Conservation (phyloP, 768 basidiomycete species). For the Botryobasidium botryosum region DNA sequence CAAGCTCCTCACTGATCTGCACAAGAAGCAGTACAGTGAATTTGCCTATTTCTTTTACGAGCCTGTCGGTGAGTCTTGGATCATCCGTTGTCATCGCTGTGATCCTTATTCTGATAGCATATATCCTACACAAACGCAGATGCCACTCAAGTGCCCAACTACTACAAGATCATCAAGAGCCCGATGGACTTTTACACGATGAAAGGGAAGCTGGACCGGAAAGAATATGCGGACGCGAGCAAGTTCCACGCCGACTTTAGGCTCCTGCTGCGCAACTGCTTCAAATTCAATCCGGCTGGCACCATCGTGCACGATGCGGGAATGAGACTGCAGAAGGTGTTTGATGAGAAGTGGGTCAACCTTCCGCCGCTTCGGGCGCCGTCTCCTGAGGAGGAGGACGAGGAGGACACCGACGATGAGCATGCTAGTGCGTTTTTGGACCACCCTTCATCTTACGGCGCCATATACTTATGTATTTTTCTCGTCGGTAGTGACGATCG, state of each 20-base stretch:
- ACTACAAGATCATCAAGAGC: constrained; percentile 75
- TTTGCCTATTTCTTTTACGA: constrained; percentile 78
- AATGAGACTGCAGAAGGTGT: constrained; percentile 64
- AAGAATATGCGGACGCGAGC: constrained; percentile 58
- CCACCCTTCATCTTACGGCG: too few species aligned
- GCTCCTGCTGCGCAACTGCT: constrained; percentile 89
- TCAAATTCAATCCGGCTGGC: constrained; percentile 76
- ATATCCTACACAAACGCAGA: too few species aligned
- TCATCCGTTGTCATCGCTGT: too few species aligned
- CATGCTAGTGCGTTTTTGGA: background rate
- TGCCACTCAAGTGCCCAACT: constrained; percentile 63
- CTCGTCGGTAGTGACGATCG: too few species aligned
- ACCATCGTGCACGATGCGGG: constrained; percentile 80
- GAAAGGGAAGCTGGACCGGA: constrained; percentile 61
- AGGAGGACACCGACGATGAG: too few species aligned
- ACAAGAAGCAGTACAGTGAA: constrained; percentile 58
- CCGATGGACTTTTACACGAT: constrained; percentile 94
- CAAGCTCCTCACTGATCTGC: constrained; percentile 57
- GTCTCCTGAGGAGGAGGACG: constrained; percentile 15
- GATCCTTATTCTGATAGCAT: too few species aligned
- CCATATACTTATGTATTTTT: too few species aligned
- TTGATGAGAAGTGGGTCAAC: constrained; percentile 81
- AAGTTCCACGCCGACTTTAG: constrained; percentile 85
- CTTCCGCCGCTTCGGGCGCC: constrained; percentile 31
- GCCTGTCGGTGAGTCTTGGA: constrained; percentile 64